These are phyloP conservation scores for Amaranthus hypochondriacus DNA, from an alignment of 148 eudicot species.

Conservation along the genomic window DNA sequence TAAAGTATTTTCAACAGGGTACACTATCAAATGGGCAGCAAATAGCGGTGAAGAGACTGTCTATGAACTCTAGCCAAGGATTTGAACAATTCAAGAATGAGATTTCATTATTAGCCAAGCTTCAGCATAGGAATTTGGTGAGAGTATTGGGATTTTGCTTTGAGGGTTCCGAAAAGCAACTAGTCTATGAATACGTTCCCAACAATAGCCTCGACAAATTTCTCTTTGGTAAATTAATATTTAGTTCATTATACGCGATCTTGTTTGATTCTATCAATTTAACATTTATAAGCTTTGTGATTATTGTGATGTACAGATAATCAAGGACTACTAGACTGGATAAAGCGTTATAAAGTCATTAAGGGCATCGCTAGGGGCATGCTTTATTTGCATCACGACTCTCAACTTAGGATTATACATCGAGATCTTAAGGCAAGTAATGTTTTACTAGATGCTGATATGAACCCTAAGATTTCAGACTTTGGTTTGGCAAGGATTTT, in stretches of 20 bases:
- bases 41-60: conserved; percentile 25
- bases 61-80: conserved; percentile 18
- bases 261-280: too few relatives aligned
- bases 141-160: conserved; percentile 29
- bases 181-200: conserved; percentile 27
- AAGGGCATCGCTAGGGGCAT: conserved; percentile 27
- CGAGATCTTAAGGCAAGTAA: conserved; percentile 39
- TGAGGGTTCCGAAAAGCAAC: conserved; percentile 21
- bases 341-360: conserved; percentile 21
- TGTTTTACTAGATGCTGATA: conserved; percentile 30
- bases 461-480: conserved; percentile 37
- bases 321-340: conserved; percentile 14
- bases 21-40: conserved; percentile 20
- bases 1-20: conserved; percentile 1
- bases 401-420: conserved; percentile 29
- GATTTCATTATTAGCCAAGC: conserved; percentile 28
- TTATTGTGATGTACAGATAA: conserved; percentile 12
- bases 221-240: conserved; percentile 19
- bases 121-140: conserved; percentile 29
- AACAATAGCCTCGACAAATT: conserved; percentile 29
- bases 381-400: conserved; percentile 39
- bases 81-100: conserved; percentile 27
- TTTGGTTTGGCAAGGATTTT: conserved; percentile 36
- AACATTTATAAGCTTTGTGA: too few relatives aligned
- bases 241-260: too few relatives aligned